These are phyloP conservation scores for Xylariaceae sp. DNA, from an alignment of 2,329 filamentous ascomycete species.

Conservation along the genomic window DNA sequence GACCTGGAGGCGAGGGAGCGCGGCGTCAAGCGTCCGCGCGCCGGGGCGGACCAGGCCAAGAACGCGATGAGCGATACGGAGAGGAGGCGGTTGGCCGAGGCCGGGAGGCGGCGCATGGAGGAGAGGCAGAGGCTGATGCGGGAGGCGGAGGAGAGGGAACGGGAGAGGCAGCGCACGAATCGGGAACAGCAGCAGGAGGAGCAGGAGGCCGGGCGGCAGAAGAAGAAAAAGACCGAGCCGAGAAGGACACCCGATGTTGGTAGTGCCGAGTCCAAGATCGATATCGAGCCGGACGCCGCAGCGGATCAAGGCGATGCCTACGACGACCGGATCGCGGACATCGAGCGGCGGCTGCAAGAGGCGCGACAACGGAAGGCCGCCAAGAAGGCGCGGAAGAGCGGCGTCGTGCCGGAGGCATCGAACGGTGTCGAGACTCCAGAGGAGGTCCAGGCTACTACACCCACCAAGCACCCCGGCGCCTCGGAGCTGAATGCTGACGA, in stretches of 20 bases:
- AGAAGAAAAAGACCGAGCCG: conserved; percentile 34
- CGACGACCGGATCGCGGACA: conserved; percentile 46
- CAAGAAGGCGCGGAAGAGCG: conserved; percentile 43
- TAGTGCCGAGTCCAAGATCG: conserved; percentile 9
- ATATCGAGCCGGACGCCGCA: conserved; percentile 25
- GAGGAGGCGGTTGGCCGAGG: conserved; percentile 38
- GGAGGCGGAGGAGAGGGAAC: conserved; percentile 46
- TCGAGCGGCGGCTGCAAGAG: conserved; percentile 48
- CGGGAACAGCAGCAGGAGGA: conserved; percentile 27
- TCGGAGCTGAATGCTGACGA: conserved; percentile 42
- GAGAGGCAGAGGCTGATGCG: conserved; percentile 45
- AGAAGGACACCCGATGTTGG: conserved; percentile 32
- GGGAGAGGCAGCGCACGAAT: conserved; percentile 40
- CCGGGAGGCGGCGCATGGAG: conserved; percentile 42
- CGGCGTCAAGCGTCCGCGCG: conserved; percentile 63
- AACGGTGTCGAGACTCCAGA: conserved; percentile 10
- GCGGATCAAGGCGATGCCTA: conserved; percentile 30
- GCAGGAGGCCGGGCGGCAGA: background rate
- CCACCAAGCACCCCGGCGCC: conserved; percentile 26
- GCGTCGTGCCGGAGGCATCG: conserved; percentile 14
- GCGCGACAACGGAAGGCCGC: conserved; percentile 39
- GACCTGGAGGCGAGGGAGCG: conserved; percentile 81
- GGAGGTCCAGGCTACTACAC: conserved; percentile 13
- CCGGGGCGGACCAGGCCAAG: conserved; percentile 42
- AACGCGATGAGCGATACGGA: conserved; percentile 31